These are phyloP conservation scores for Arabis hirsuta DNA, from an alignment of 345 rosid species.

Conservation along the genomic window DNA sequence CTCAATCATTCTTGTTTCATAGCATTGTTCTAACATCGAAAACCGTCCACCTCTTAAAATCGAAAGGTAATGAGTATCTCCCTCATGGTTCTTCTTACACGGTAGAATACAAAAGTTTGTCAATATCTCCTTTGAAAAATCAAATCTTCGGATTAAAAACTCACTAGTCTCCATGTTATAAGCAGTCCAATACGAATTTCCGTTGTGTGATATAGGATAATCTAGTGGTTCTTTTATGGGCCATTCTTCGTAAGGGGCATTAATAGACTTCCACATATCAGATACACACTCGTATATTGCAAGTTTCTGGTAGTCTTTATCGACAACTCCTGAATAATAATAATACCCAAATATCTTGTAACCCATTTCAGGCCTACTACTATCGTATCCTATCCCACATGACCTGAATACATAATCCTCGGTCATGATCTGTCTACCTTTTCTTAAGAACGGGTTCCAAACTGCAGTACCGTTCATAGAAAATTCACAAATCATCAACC, in stretches of 20 bases:
- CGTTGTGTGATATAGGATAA: neutral
- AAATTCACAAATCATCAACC: neutral
- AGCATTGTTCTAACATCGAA: conserved; percentile 7
- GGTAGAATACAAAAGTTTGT: neutral
- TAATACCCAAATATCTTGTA: neutral
- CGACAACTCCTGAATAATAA: neutral
- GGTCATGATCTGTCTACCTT: neutral
- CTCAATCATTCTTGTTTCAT: neutral
- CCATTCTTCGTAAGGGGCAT: conserved; percentile 3
- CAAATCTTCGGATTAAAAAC: neutral
- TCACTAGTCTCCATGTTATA: neutral
- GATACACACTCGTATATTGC: neutral
- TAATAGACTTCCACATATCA: neutral
- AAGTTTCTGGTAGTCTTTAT: neutral
- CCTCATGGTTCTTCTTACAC: neutral
- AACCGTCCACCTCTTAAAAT: neutral
- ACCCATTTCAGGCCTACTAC: neutral
- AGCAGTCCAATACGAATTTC: conserved; percentile 13
- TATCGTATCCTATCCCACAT: neutral
- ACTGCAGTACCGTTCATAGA: neutral
- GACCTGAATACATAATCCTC: neutral
- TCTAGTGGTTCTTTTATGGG: neutral
- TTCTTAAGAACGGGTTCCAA: neutral
- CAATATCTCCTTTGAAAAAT: neutral
- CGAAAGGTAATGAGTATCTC: neutral